Base-by-base conservation (phyloP, 2,329 filamentous ascomycete species). In the Colletotrichum sp. region DNA sequence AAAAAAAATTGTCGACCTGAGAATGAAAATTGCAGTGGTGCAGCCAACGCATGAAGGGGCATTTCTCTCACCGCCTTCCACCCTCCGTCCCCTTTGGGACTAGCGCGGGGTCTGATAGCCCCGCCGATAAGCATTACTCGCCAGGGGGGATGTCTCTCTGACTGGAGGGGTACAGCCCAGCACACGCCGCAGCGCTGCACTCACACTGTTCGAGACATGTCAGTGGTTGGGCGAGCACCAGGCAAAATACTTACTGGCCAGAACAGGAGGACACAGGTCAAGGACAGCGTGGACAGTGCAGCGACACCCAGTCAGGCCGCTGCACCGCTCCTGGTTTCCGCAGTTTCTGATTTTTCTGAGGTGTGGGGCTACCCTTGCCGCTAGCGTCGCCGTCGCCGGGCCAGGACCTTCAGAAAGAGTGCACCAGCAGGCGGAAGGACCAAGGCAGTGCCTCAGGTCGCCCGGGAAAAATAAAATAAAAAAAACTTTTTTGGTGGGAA, bases 41-140 rank as follows among this genome's bases (percentile, higher is more conserved):
- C 36, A 70, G 76, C 75, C 55, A 60, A 75, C 75, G 78, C 77
- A 78, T 79, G 67, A 78, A 72, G 34, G 71, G 72, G 61, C 74
- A 61, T 75, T 76, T 72, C 74, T 61, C 78, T 81, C 81, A 82
- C 81, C 81, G 81, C 81, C 81, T 73, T 81, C 75, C 68, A 68
- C 48, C 48, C 12, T 21, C 5, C 7, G 28, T 12, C 80, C 80
- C 61, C 5, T 74, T 78, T 10, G 3, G 77, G 74, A 39, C 39
- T 80, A 79, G 79, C 77, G 71, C 60, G 57, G 73, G 68, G 43
- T 39, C 65, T 79, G 79, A 81, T 52, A 75, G 66, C 64, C 73
- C 69, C 73, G 72, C 78, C 78, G 81, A 82, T 82, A 81, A 82
- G 79, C 76, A 76, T 74, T 72, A 71, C 72, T 76, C 74, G 78